Base-by-base conservation (phyloP, 371 early-diverging fungal genomes). In the Furculomyces boomerangus region DNA sequence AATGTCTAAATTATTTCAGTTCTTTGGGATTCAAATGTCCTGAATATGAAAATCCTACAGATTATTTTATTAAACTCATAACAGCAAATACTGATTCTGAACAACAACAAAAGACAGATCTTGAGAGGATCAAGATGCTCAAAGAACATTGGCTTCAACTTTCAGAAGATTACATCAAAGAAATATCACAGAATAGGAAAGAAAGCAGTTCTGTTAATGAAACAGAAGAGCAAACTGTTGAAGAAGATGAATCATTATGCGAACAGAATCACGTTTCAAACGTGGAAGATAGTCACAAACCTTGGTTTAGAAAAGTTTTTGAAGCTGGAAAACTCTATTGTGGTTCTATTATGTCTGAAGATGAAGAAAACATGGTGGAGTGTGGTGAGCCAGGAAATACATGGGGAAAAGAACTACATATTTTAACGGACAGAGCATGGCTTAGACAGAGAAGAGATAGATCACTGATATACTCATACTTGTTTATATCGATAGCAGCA, bases 61-160 rank as follows among this genome's bases (percentile, higher is more conserved):
- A 82, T 56, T 82, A 74, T 47, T 76, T 73, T 44, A 66, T 81
- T 46, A 67, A 74, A 56, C n/a, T 73, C 22, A 64, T 71, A 62
- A 60, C 65, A 55, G 62, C 65, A 16, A 65, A 71, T 55, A 57
- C 67, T 43, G 57, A 60, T 43, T 66, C 64, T 43, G 64, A 60
- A 2, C 54, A 58, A n/a, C 56, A 57, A 20, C 50, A 60, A 3
- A 59, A 53, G 44, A 46, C 24, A 14, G 64, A 65, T 35, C 35
- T 55, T 5, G 58, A 56, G 26, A 54, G 70, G 7, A 59, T 69
- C 28, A 64, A 67, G 30, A 52, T 32, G 13, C 56, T 67, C 29
- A 55, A 63, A 3, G 56, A 61, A 59, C 30, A 63, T 64, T 54
- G 67, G 66, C 14, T 54, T 64, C 28, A n/a, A n/a, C n/a, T n/a